Evolutionary conservation across 306 rosid species (phyloP).

Genomic region (Inga oerstediana): DNA sequence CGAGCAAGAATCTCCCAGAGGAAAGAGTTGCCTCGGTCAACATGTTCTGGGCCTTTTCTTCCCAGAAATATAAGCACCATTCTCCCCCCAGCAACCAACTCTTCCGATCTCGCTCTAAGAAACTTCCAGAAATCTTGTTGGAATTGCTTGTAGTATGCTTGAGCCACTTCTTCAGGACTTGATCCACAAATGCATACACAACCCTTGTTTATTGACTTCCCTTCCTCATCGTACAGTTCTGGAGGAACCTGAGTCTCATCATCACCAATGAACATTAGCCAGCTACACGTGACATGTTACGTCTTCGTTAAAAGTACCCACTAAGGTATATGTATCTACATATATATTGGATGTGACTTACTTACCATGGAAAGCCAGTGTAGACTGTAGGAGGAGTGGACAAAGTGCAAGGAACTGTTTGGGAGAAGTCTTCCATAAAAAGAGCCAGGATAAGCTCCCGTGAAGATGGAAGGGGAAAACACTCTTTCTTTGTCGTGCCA

Average conservation of each 20-base stretch:
- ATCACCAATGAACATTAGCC: neutral
- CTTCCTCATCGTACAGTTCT: constrained; percentile 55
- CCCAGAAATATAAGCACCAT: constrained; percentile 84
- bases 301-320: neutral
- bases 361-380: constrained; percentile 94
- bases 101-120: constrained; percentile 67
- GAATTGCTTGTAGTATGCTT: constrained; percentile 71
- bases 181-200: constrained; percentile 65
- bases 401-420: constrained; percentile 79
- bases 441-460: constrained; percentile 93
- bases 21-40: constrained; percentile 84
- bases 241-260: constrained; percentile 70
- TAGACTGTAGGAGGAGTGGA: constrained; percentile 74
- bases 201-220: constrained; percentile 65
- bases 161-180: constrained; percentile 63
- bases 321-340: neutral
- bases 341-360: neutral
- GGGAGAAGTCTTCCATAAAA: constrained; percentile 89
- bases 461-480: constrained; percentile 48
- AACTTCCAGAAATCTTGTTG: constrained; percentile 70
- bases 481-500: constrained; percentile 41
- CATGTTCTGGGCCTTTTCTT: constrained; percentile 66
- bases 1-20: constrained; percentile 80
- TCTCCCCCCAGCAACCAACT: constrained; percentile 69
- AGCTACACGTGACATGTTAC: neutral